Conservation (phyloP, 352 stramenopile genomes). For the Globisporangium ultimum region DNA sequence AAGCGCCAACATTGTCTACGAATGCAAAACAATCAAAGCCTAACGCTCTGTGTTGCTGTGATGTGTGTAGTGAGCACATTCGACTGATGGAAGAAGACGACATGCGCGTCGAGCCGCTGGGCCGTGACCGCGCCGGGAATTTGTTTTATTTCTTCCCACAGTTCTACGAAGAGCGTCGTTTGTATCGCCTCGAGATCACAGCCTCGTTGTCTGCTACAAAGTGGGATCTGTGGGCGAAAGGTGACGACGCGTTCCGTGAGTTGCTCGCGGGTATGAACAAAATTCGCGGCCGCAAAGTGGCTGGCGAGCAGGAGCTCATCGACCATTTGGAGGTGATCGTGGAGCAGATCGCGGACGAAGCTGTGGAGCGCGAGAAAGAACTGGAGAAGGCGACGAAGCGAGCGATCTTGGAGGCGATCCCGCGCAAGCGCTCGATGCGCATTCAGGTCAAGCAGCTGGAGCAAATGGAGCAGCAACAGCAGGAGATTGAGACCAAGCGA, state of each 20-base stretch:
- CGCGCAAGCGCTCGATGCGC: conserved; percentile 75
- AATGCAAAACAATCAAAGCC: too few relatives aligned
- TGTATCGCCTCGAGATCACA: conserved; percentile 58
- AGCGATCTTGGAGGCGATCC: conserved; percentile 81
- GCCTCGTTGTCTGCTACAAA: conserved; percentile 19
- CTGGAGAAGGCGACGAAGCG: conserved; percentile 72
- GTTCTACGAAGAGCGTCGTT: conserved; percentile 80
- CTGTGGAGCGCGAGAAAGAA: conserved; percentile 39
- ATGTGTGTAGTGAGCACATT: conserved; percentile 59
- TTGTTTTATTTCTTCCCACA: conserved; percentile 84
- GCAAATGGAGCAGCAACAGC: conserved; percentile 68
- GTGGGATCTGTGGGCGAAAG: conserved; percentile 80
- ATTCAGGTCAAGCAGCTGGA: conserved; percentile 86
- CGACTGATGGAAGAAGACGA: conserved; percentile 87
- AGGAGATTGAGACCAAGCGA: conserved; percentile 51
- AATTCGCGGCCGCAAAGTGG: conserved; percentile 61
- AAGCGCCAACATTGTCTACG: not conserved
- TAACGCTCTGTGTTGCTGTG: not conserved
- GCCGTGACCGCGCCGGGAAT: conserved; percentile 70
- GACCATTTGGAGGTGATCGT: conserved; percentile 79
- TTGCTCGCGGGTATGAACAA: conserved; percentile 58
- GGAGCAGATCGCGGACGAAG: conserved; percentile 75
- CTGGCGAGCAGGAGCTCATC: conserved; percentile 70
- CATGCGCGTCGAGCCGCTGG: conserved; percentile 68
- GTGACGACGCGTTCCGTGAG: conserved; percentile 50